These are phyloP conservation scores for Petrea volubilis DNA, from an alignment of 257 asterid species.

Conservation along the genomic window DNA sequence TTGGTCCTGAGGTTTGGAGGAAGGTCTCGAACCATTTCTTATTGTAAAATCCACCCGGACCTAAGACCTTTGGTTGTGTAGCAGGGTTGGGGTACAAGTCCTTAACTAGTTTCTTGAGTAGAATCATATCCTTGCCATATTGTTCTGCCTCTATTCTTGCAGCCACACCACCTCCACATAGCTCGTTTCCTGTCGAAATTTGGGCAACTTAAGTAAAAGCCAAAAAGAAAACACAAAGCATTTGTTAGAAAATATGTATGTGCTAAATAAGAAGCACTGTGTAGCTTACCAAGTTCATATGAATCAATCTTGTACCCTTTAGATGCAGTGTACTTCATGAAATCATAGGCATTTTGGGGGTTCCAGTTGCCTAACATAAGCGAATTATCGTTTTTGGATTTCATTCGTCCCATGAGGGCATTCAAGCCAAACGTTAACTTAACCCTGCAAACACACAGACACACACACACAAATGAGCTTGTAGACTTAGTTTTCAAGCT, in stretches of 20 bases:
- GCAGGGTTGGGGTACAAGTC: slow-evolving; percentile 43
- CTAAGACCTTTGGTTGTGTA: slow-evolving; percentile 60
- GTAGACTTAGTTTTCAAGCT: background rate
- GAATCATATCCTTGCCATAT: slow-evolving; percentile 60
- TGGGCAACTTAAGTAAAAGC: background rate
- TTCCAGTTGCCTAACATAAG: slow-evolving; percentile 73
- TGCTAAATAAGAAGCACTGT: background rate
- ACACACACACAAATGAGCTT: too few species aligned
- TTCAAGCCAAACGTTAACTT: slow-evolving; percentile 69
- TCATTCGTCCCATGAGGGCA: slow-evolving; percentile 63
- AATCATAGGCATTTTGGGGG: slow-evolving; percentile 51
- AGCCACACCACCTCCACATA: slow-evolving; percentile 60
- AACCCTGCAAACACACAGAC: slow-evolving; percentile 38
- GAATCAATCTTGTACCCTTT: slow-evolving; percentile 83
- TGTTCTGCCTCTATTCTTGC: slow-evolving; percentile 61
- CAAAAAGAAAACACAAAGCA: background rate
- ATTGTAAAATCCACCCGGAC: slow-evolving; percentile 80
- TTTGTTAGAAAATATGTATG: background rate
- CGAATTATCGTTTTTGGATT: background rate
- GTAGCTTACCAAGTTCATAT: slow-evolving; percentile 63
- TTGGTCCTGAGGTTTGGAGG: slow-evolving; percentile 56
- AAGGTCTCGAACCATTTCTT: slow-evolving; percentile 55
- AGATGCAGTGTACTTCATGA: slow-evolving; percentile 58
- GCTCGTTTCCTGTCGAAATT: slow-evolving; percentile 64
- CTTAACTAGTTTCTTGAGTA: slow-evolving; percentile 47